A percentile compares a stretch with the other conserved stretches of the same genome.
Evolutionary conservation across 345 rosid species (phyloP).

Genomic region (Dimocarpus longan): DNA sequence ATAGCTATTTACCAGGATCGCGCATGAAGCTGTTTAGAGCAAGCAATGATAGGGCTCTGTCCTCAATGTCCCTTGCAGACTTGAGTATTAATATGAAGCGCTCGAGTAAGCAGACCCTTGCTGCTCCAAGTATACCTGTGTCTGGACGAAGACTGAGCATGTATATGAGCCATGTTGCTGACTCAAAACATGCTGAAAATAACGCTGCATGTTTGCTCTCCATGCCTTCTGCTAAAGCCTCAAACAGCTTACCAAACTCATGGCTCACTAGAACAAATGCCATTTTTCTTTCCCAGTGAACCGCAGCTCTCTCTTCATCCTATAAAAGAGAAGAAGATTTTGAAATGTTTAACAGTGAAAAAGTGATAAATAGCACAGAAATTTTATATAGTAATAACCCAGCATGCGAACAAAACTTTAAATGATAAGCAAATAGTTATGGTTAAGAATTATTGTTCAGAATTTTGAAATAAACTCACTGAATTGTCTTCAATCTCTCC

Average conservation of each 20-base stretch:
- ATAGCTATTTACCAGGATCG: conserved; percentile 50
- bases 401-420: not conserved
- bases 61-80: conserved; percentile 55
- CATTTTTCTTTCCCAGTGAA: conserved; percentile 65
- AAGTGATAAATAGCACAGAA: not conserved
- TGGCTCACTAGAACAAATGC: conserved; percentile 61
- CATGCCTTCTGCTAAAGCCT: conserved; percentile 69
- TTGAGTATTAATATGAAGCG: conserved; percentile 47
- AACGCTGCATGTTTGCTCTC: conserved; percentile 48
- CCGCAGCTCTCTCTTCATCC: conserved; percentile 66
- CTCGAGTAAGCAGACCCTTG: conserved; percentile 66
- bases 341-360: not conserved
- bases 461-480: conserved; percentile 36
- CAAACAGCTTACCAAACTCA: conserved; percentile 67
- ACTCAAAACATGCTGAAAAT: conserved; percentile 48
- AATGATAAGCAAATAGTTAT: not conserved
- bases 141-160: conserved; percentile 63
- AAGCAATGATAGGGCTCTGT: conserved; percentile 58
- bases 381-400: not conserved
- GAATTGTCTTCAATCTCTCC: conserved; percentile 47
- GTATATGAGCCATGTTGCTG: conserved; percentile 65
- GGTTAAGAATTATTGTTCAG: not conserved
- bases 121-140: conserved; percentile 65
- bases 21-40: conserved; percentile 60
- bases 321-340: conserved; percentile 1